Conservation (phyloP, 2,329 filamentous ascomycete species). For the Penicillium sp. region DNA sequence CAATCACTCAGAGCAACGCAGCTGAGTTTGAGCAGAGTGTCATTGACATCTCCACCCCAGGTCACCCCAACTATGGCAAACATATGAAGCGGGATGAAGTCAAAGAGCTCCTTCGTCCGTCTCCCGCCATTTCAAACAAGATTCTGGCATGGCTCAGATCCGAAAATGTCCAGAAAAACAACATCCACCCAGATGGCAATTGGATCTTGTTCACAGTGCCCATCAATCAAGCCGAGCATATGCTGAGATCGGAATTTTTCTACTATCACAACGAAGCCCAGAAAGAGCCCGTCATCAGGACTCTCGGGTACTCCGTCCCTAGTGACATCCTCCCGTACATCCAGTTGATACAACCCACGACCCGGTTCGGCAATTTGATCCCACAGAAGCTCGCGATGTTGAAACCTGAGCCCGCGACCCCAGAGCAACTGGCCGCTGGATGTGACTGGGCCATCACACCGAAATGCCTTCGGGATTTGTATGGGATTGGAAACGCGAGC, state of each 20-base stretch:
- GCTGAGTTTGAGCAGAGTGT: constrained; percentile 60
- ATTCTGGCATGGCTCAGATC: constrained; percentile 59
- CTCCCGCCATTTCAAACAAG: constrained; percentile 48
- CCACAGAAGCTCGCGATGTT: constrained; percentile 43
- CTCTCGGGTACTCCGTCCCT: constrained; percentile 64
- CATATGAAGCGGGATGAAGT: constrained; percentile 65
- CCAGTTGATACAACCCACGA: constrained; percentile 67
- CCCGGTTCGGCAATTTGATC: constrained; percentile 58
- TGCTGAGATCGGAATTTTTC: constrained; percentile 61
- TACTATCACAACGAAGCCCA: constrained; percentile 54
- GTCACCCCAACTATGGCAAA: constrained; percentile 60
- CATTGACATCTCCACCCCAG: constrained; percentile 64
- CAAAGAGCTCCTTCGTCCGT: constrained; percentile 56
- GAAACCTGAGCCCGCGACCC: constrained; percentile 11
- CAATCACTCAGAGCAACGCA: constrained; percentile 52
- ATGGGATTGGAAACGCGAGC: constrained; percentile 42
- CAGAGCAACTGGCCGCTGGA: constrained; percentile 26
- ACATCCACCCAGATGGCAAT: constrained; percentile 56
- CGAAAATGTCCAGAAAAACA: constrained; percentile 49
- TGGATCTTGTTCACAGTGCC: constrained; percentile 60
- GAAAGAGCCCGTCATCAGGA: constrained; percentile 53
- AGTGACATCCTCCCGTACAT: constrained; percentile 56
- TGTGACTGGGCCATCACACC: constrained; percentile 51
- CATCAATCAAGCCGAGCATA: constrained; percentile 50
- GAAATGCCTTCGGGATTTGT: constrained; percentile 52